Evolutionary conservation across 2,329 filamentous ascomycete species (phyloP).

Genomic region (Diaporthe eres): DNA sequence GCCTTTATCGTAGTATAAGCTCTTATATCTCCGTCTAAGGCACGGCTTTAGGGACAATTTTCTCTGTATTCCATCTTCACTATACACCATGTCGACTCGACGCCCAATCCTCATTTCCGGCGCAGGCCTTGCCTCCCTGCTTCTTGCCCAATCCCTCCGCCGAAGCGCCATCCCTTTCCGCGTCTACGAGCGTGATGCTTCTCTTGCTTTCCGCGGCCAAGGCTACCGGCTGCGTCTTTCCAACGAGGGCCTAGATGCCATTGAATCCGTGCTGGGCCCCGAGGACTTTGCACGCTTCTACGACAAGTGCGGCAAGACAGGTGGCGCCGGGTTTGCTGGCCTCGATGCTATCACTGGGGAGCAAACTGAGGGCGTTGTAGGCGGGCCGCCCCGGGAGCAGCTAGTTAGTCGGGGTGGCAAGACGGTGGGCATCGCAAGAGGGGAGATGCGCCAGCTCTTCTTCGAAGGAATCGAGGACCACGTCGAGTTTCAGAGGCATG

Average conservation of each 20-base stretch:
- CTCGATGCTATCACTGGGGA: conserved; percentile 69
- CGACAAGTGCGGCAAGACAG: conserved; percentile 72
- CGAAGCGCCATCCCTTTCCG: conserved; percentile 62
- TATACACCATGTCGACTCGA: conserved; percentile 44
- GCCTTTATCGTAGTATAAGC: not conserved
- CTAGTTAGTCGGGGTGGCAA: conserved; percentile 69
- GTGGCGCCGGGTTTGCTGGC: conserved; percentile 64
- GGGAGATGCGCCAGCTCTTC: conserved; percentile 74
- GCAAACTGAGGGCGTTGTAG: conserved; percentile 51
- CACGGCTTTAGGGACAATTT: not conserved
- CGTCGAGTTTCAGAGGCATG: conserved; percentile 69
- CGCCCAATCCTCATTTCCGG: conserved; percentile 54
- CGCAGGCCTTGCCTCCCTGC: conserved; percentile 59
- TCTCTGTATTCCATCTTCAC: not conserved
- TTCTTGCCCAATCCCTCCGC: conserved; percentile 60
- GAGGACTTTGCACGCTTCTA: conserved; percentile 68
- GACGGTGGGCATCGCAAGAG: conserved; percentile 72
- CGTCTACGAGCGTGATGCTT: conserved; percentile 69
- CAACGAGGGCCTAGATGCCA: conserved; percentile 68
- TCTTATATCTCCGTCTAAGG: not conserved
- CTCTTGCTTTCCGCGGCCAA: conserved; percentile 69
- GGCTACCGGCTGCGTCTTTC: conserved; percentile 74
- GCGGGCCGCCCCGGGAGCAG: not conserved
- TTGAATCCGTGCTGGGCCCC: conserved; percentile 69
- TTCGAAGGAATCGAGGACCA: conserved; percentile 67